phyloP scores from a whole-genome alignment of 768 basidiomycete genomes.

The Pilatotrama ljubarskyi region DNA sequence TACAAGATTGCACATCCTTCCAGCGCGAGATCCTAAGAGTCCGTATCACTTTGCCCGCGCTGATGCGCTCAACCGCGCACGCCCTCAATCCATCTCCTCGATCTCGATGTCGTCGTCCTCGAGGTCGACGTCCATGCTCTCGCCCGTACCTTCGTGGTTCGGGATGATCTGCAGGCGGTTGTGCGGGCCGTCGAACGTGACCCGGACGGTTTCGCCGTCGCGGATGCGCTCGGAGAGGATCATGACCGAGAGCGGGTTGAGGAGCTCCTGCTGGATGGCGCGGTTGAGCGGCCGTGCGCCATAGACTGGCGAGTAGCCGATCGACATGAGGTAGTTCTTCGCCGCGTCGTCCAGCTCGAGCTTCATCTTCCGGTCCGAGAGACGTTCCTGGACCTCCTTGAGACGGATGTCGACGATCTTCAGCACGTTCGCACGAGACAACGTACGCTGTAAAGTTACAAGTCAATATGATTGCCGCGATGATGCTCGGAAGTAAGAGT shows the following conservation, averaged over 20 bases:
- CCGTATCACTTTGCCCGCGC: neutral
- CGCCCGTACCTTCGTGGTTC: slow-evolving; percentile 70
- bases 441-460: slow-evolving; percentile 55
- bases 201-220: slow-evolving; percentile 74
- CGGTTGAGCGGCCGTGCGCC: slow-evolving; percentile 93
- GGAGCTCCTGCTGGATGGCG: slow-evolving; percentile 86
- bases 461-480: slow-evolving; percentile 33
- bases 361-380: slow-evolving; percentile 76
- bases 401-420: slow-evolving; percentile 90
- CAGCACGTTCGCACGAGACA: slow-evolving; percentile 75
- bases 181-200: slow-evolving; percentile 78
- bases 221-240: slow-evolving; percentile 80
- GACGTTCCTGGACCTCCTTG: slow-evolving; percentile 79
- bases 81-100: slow-evolving; percentile 62
- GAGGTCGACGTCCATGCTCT: slow-evolving; percentile 61
- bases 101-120: slow-evolving; percentile 62
- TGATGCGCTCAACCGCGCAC: neutral
- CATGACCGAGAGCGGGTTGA: slow-evolving; percentile 87
- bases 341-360: slow-evolving; percentile 76
- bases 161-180: slow-evolving; percentile 79
- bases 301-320: slow-evolving; percentile 80
- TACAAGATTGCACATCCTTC: neutral
- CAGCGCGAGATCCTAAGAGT: neutral
- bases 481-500: neutral
- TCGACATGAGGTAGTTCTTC: slow-evolving; percentile 71